Evolutionary conservation across 75 land plant species (phyloP).

Genomic region (Cunninghamia lanceolata): DNA sequence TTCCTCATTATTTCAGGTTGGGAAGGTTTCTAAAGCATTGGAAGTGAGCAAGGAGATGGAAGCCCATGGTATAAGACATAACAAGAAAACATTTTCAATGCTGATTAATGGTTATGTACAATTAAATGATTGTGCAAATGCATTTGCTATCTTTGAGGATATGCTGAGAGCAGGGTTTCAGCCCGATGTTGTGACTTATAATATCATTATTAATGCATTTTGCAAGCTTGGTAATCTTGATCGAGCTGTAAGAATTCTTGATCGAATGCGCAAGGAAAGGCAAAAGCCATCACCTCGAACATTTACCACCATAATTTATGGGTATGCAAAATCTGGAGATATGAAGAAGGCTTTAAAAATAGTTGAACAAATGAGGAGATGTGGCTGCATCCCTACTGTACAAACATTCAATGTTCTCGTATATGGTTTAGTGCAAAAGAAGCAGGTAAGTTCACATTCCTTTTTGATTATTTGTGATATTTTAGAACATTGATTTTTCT

Average conservation of each 20-base stretch:
- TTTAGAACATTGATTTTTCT: background rate
- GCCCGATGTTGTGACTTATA: slow-evolving; percentile 92
- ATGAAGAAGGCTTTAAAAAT: slow-evolving; percentile 67
- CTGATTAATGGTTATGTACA: slow-evolving; percentile 85
- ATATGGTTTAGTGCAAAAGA: slow-evolving; percentile 76
- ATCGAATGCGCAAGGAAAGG: slow-evolving; percentile 69
- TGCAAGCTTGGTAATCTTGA: slow-evolving; percentile 82
- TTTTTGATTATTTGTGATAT: background rate
- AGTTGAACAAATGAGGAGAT: slow-evolving; percentile 69
- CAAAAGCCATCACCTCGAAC: slow-evolving; percentile 65
- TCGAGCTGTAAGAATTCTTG: slow-evolving; percentile 69
- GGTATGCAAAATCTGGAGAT: slow-evolving; percentile 76
- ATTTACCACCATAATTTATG: slow-evolving; percentile 82
- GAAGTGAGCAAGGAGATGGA: slow-evolving; percentile 75
- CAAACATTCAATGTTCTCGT: slow-evolving; percentile 87
- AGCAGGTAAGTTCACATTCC: slow-evolving; percentile 53
- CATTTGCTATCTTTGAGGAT: slow-evolving; percentile 87
- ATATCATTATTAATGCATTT: slow-evolving; percentile 81
- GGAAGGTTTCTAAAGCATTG: slow-evolving; percentile 81
- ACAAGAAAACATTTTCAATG: slow-evolving; percentile 91
- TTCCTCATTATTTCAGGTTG: slow-evolving; percentile 50
- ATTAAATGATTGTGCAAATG: slow-evolving; percentile 80
- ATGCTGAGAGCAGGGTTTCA: slow-evolving; percentile 75
- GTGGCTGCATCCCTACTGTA: slow-evolving; percentile 86
- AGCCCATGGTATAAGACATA: slow-evolving; percentile 66